These are phyloP conservation scores for Saccharum officinarum DNA, from an alignment of 176 grass and related monocot species.

Conservation along the genomic window DNA sequence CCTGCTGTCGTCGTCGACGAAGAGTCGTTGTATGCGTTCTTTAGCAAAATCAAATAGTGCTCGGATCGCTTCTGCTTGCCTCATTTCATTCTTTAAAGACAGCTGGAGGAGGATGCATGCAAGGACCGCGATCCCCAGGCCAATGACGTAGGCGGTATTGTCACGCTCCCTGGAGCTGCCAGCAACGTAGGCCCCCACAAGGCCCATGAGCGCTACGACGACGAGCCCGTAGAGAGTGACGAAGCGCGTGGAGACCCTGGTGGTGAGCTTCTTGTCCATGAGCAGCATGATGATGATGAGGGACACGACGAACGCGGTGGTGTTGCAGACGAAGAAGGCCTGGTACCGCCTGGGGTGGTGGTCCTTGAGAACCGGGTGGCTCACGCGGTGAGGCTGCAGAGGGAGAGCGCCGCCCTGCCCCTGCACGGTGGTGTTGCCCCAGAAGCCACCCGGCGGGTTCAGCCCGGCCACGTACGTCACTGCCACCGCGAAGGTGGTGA, in stretches of 20 bases:
- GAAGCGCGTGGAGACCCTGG: neutral
- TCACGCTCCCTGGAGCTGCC: conserved; percentile 30
- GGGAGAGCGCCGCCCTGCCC: too few species aligned
- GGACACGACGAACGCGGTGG: conserved; percentile 16
- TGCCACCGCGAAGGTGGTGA: conserved; percentile 24
- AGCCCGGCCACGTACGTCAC: conserved; percentile 45
- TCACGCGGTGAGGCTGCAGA: too few species aligned
- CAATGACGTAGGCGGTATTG: conserved; percentile 20
- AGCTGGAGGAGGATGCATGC: conserved; percentile 27
- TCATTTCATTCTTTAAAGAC: neutral
- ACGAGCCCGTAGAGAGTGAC: neutral
- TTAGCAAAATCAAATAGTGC: neutral
- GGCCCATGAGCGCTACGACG: neutral
- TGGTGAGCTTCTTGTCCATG: conserved; percentile 18
- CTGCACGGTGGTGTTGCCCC: too few species aligned
- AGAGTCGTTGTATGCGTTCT: neutral
- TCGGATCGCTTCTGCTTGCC: neutral
- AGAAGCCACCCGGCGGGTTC: conserved; percentile 28
- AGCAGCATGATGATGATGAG: conserved; percentile 37
- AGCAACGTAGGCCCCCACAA: conserved; percentile 33
- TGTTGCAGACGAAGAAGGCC: conserved; percentile 40
- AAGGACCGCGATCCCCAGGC: conserved; percentile 12
- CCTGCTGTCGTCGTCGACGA: neutral
- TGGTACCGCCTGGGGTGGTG: neutral
- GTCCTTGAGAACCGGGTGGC: neutral